Evolutionary conservation across 176 grass and related monocot genomes (phyloP), one percentile per base, ranked within the genome.

Genomic region (Oryza rufipogon): DNA sequence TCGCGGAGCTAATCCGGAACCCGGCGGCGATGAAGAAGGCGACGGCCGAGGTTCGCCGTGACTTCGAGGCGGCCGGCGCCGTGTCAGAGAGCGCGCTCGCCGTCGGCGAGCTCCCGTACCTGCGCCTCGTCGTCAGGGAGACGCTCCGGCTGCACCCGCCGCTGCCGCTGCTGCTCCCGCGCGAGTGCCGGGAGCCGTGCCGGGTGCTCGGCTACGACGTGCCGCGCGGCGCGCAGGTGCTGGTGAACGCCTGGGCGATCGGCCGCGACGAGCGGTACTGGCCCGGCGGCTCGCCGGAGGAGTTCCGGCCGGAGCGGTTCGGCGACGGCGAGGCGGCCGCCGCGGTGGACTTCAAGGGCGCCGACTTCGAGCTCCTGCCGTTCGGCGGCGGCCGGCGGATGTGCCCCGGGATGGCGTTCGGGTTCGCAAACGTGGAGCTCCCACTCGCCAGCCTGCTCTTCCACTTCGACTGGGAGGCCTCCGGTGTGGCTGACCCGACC

Each of bases 201-300:
- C 64, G 22, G 1, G 76, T 92, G 64, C 64, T 84, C 0, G 90
- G 93, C 2, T 90, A 95, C 73, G 86, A 86, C 8, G 41, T 42
- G 41, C 41, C 41, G 7, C 41, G 41, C 41, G 41, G 41, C 41
- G 2, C 41, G 41, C 86, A 82, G 9, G 45, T 88, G 83, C 47
- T 95, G 4, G 74, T 95, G 0, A 95, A 92, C 89, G 90, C 32
- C n/a, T 95, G 88, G 90, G 93, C 93, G 41, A 52, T 94, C n/a
- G 85, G 88, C 15, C 88, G 85, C 52, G 91, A 93, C 77, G 87
- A 68, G n/a, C 46, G 33, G 6, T 93, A 90, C 81, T 42, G 41
- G 88, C 16, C 84, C 0, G 80, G 39, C 7, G 39, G 39, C 39
- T 41, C 87, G 28, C 81, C 91, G 3, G 91, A 93, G 58, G 85